A percentile compares a stretch with the other conserved stretches of the same genome.
These are phyloP conservation scores for Serendipita vermifera DNA, from an alignment of 768 basidiomycete species.

Conservation along the genomic window DNA sequence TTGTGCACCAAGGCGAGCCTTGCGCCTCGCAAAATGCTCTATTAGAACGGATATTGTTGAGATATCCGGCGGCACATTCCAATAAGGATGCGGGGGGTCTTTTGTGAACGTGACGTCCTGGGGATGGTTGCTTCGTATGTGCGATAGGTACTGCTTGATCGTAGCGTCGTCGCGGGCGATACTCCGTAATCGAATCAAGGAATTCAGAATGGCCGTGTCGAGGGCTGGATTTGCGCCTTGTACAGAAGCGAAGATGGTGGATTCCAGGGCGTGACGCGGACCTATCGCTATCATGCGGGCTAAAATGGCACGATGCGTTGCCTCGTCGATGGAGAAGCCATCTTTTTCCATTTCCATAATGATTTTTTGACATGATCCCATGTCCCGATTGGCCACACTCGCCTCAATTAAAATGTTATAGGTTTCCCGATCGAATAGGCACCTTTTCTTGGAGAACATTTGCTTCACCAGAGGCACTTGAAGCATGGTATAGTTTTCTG, in stretches of 20 bases:
- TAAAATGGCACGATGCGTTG: background rate
- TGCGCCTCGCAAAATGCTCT: background rate
- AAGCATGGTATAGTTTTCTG: background rate
- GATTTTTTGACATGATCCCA: background rate
- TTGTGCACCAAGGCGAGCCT: background rate
- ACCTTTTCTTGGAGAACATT: no score
- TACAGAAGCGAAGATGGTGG: background rate
- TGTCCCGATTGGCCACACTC: background rate
- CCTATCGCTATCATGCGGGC: background rate
- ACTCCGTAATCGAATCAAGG: constrained; percentile 1
- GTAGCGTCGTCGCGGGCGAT: background rate
- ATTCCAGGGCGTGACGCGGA: background rate
- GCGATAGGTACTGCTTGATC: background rate
- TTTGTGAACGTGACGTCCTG: background rate
- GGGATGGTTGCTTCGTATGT: background rate
- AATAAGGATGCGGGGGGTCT: background rate
- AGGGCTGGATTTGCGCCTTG: background rate
- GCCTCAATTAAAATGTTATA: background rate
- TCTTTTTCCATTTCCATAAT: background rate
- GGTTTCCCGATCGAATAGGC: background rate
- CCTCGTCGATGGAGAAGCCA: background rate
- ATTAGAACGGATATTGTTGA: background rate
- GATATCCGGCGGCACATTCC: background rate
- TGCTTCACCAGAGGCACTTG: background rate
- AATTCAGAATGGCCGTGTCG: background rate